Evolutionary conservation across 106 monocot genomes (phyloP).

Genomic region (Xerophyta viscosa): DNA sequence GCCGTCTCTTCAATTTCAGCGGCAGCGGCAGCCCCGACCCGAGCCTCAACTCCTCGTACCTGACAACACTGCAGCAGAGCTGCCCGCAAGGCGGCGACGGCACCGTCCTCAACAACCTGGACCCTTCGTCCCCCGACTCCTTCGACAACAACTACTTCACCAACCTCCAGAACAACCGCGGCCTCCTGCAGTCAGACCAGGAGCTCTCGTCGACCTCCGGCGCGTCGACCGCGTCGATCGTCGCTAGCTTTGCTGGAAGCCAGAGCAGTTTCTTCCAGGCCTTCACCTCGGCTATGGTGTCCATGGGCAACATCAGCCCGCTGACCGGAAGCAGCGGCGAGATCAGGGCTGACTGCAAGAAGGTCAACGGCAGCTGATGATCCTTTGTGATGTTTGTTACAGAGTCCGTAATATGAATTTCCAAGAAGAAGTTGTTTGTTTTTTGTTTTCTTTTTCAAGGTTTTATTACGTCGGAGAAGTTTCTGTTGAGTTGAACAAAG

Average conservation of each 20-base stretch:
- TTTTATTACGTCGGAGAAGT: too few relatives aligned
- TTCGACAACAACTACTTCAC: conserved; percentile 56
- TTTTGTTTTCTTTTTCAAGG: too few relatives aligned
- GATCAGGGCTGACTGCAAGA: conserved; percentile 25
- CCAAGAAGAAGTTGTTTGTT: too few relatives aligned
- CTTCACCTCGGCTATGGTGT: conserved; percentile 25
- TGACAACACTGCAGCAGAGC: conserved; percentile 8
- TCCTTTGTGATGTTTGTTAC: too few relatives aligned
- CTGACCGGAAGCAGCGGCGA: conserved; percentile 23
- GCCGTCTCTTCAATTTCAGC: conserved; percentile 40
- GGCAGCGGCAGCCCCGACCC: conserved; percentile 24
- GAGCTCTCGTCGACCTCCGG: conserved; percentile 33
- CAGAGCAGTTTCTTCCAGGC: conserved; percentile 27
- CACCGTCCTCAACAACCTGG: conserved; percentile 26
- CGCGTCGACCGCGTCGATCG: conserved; percentile 20
- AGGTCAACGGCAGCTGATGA: conserved; percentile 29
- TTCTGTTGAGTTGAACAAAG: not conserved
- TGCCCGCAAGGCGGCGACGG: conserved; percentile 35
- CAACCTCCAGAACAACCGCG: conserved; percentile 27
- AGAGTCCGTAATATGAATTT: too few relatives aligned
- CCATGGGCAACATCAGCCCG: conserved; percentile 39
- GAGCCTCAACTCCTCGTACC: conserved; percentile 21
- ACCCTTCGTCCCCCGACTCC: conserved; percentile 28
- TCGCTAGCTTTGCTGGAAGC: conserved; percentile 22
- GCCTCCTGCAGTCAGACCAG: conserved; percentile 46